Percentiles rank a stretch among this genome's conserved stretches.
phyloP scores from a whole-genome alignment of 1,284 basidiomycete species.

The Irpex lacteus region DNA sequence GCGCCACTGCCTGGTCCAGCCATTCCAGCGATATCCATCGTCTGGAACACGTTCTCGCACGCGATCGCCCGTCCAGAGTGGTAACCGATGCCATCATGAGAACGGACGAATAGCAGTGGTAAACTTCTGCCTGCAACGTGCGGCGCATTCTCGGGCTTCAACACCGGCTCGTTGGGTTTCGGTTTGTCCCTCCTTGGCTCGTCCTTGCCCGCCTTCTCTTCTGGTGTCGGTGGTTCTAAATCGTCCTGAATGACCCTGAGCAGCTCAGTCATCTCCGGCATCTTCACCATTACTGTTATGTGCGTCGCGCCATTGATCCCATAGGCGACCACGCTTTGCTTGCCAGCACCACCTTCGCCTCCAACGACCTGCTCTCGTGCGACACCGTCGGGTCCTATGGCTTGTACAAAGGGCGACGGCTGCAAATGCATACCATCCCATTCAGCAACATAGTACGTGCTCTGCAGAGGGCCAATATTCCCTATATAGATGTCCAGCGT shows the following conservation, averaged over 20 bases:
- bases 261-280: slow-evolving; percentile 69
- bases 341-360: neutral
- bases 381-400: slow-evolving; percentile 13
- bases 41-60: slow-evolving; percentile 77
- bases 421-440: slow-evolving; percentile 33
- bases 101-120: slow-evolving; percentile 71
- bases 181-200: slow-evolving; percentile 11
- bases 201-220: slow-evolving; percentile 22
- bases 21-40: slow-evolving; percentile 46
- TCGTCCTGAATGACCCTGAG: slow-evolving; percentile 75
- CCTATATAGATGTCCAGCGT: slow-evolving; percentile 88
- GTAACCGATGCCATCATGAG: slow-evolving; percentile 76
- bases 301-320: slow-evolving; percentile 46
- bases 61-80: slow-evolving; percentile 82
- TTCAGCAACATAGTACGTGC: neutral
- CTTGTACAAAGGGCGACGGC: slow-evolving; percentile 50
- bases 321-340: slow-evolving; percentile 4
- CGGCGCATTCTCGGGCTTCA: slow-evolving; percentile 16
- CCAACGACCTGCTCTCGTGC: slow-evolving; percentile 8
- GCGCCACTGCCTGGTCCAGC: slow-evolving; percentile 7
- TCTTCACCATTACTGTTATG: slow-evolving; percentile 75
- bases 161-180: slow-evolving; percentile 17
- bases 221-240: slow-evolving; percentile 41
- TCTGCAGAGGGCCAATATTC: slow-evolving; percentile 74
- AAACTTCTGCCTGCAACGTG: slow-evolving; percentile 57